Percentiles rank a stretch among this genome's conserved stretches.
These are phyloP conservation scores for Taxillus chinensis DNA, from an alignment of 164 flowering plant species.

Conservation along the genomic window DNA sequence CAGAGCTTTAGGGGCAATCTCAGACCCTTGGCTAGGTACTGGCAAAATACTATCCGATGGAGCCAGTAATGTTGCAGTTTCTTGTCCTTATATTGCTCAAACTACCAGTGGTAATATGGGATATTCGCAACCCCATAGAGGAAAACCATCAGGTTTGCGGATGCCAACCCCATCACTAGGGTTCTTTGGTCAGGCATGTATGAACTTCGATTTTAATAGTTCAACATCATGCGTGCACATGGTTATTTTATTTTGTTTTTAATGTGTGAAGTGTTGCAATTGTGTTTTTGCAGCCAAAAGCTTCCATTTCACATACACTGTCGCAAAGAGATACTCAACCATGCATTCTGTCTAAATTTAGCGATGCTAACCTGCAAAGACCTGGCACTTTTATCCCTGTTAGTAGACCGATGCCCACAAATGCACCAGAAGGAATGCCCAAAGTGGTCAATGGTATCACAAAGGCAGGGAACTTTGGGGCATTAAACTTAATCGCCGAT, in stretches of 20 bases:
- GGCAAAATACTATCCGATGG: slow-evolving; percentile 11
- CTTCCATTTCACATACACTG: slow-evolving; percentile 16
- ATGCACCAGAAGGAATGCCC: slow-evolving; percentile 5
- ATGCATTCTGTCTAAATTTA: slow-evolving; percentile 12
- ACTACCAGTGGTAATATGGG: slow-evolving; percentile 16
- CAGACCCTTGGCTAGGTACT: slow-evolving; percentile 9
- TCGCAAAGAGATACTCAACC: slow-evolving; percentile 13
- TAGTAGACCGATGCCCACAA: slow-evolving; percentile 9
- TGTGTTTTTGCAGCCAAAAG: slow-evolving; percentile 36
- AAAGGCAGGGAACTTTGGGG: not conserved
- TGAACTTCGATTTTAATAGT: not conserved
- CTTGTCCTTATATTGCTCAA: slow-evolving; percentile 17
- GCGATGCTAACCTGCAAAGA: slow-evolving; percentile 10
- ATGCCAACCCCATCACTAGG: slow-evolving; percentile 90
- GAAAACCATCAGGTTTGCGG: slow-evolving; percentile 74
- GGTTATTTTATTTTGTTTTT: too few relatives aligned
- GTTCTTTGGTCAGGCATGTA: slow-evolving; percentile 62
- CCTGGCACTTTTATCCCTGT: slow-evolving; percentile 2
- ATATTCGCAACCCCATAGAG: slow-evolving; percentile 16
- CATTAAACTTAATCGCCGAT: slow-evolving; percentile 2
- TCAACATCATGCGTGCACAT: not conserved
- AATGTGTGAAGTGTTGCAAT: too few relatives aligned
- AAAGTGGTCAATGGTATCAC: slow-evolving; percentile 5
- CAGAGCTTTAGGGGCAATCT: slow-evolving; percentile 11
- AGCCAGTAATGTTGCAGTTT: slow-evolving; percentile 8